Evolutionary conservation across 139 green algal species (phyloP).

Genomic region (Chlamydomonas urium): DNA sequence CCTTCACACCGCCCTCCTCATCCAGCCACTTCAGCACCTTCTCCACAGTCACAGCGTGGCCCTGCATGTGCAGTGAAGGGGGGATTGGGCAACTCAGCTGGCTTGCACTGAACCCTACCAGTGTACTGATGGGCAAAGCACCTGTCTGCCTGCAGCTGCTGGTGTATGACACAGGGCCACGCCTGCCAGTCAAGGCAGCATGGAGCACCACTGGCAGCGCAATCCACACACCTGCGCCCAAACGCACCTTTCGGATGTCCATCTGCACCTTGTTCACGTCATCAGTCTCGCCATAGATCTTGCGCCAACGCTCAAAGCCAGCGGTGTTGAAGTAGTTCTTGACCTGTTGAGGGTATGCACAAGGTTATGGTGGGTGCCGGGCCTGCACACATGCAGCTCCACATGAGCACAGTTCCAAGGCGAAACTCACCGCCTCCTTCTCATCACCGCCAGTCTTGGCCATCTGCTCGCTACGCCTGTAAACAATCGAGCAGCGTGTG

Average conservation of each 20-base stretch:
- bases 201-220: no score
- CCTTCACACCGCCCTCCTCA: constrained; percentile 72
- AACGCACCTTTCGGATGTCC: constrained; percentile 80
- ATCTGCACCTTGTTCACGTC: constrained; percentile 99
- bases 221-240: no score
- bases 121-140: no score
- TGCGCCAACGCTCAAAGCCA: constrained; percentile 94
- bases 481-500: not conserved
- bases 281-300: constrained; percentile 98
- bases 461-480: constrained; percentile 76
- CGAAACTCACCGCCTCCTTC: constrained; percentile 73
- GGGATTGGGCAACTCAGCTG: no score
- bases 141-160: no score
- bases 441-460: constrained; percentile 81
- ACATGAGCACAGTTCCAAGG: not conserved
- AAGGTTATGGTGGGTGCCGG: not conserved
- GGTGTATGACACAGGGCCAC: no score
- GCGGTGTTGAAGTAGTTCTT: constrained; percentile 94
- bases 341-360: constrained; percentile 35
- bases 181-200: no score
- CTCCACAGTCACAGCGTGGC: constrained; percentile 95
- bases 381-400: not conserved
- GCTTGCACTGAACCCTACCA: no score
- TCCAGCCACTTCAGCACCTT: constrained; percentile 91
- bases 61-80: constrained; percentile 25